Conservation (phyloP, 2,329 filamentous ascomycete genomes). For the Penicillium sp. region DNA sequence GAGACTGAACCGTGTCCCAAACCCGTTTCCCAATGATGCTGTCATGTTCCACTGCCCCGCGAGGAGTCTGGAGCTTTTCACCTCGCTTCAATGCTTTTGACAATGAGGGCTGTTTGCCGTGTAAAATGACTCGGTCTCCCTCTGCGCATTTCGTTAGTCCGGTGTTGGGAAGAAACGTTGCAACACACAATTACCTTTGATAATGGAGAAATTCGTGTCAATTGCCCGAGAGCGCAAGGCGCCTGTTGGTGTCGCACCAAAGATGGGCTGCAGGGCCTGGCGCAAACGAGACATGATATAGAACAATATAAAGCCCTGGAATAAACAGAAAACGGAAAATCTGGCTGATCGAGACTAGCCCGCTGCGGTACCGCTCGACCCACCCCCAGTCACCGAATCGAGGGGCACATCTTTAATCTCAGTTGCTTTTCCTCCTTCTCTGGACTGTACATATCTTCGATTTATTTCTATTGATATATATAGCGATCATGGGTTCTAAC, state of each 20-base stretch:
- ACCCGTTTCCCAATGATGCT: conserved; percentile 63
- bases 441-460: not conserved
- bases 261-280: conserved; percentile 28
- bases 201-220: conserved; percentile 38
- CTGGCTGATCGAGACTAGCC: conserved; percentile 8
- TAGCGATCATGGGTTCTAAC: conserved; percentile 28
- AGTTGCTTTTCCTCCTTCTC: conserved; percentile 1
- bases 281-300: conserved; percentile 35
- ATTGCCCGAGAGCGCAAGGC: conserved; percentile 26
- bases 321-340: conserved; percentile 10
- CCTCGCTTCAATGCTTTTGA: conserved; percentile 41
- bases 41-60: conserved; percentile 41
- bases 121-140: conserved; percentile 43
- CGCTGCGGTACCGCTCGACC: conserved; percentile 10
- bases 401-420: conserved; percentile 6
- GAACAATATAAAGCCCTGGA: not conserved
- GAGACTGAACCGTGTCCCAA: conserved; percentile 58
- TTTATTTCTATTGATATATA: not conserved
- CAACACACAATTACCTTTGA: conserved; percentile 29
- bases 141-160: conserved; percentile 28
- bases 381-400: conserved; percentile 10
- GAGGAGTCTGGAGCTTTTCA: conserved; percentile 33
- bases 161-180: not conserved
- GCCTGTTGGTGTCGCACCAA: conserved; percentile 24
- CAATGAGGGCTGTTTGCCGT: conserved; percentile 38